Evolutionary conservation across 176 grass and related monocot genomes (phyloP).

Genomic region (Themeda triandra): DNA sequence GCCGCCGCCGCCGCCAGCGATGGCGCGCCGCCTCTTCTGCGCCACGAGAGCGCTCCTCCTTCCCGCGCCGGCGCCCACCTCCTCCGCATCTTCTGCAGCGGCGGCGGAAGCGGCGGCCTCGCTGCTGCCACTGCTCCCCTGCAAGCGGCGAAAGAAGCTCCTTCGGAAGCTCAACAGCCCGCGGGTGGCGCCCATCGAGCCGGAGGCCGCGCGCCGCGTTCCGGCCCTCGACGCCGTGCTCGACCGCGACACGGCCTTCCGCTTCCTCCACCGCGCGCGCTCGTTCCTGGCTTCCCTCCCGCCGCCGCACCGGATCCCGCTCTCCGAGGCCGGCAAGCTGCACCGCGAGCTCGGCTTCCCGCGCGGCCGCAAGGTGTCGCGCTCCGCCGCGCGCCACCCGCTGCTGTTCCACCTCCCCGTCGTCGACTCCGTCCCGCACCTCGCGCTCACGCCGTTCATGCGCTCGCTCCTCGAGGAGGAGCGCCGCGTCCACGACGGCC

Average conservation of each 20-base stretch:
- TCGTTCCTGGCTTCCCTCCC: constrained; percentile 60
- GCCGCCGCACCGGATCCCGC: constrained; percentile 58
- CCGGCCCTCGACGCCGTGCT: constrained; percentile 53
- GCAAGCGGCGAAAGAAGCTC: constrained; percentile 72
- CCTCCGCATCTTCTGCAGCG: constrained; percentile 9
- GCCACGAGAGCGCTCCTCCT: constrained; percentile 40
- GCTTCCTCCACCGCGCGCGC: constrained; percentile 58
- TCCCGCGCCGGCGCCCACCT: background rate
- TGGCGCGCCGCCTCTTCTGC: constrained; percentile 53
- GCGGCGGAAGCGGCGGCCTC: constrained; percentile 40
- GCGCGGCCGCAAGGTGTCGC: constrained; percentile 57
- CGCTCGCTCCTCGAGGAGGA: constrained; percentile 75
- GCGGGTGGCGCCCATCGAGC: constrained; percentile 69
- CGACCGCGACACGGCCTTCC: constrained; percentile 58
- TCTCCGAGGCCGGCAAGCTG: constrained; percentile 55
- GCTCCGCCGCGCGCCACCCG: constrained; percentile 50
- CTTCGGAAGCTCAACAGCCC: constrained; percentile 66
- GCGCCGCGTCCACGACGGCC: constrained; percentile 42
- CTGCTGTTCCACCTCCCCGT: constrained; percentile 57
- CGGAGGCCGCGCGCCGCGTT: constrained; percentile 38
- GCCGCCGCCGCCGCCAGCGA: constrained; percentile 2
- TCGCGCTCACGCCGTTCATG: constrained; percentile 75
- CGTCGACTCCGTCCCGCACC: constrained; percentile 51
- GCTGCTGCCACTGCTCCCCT: constrained; percentile 66
- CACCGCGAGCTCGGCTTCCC: constrained; percentile 75